These are phyloP conservation scores for Pseudopediastrum boryanum DNA, from an alignment of 139 green algal species.

Conservation along the genomic window DNA sequence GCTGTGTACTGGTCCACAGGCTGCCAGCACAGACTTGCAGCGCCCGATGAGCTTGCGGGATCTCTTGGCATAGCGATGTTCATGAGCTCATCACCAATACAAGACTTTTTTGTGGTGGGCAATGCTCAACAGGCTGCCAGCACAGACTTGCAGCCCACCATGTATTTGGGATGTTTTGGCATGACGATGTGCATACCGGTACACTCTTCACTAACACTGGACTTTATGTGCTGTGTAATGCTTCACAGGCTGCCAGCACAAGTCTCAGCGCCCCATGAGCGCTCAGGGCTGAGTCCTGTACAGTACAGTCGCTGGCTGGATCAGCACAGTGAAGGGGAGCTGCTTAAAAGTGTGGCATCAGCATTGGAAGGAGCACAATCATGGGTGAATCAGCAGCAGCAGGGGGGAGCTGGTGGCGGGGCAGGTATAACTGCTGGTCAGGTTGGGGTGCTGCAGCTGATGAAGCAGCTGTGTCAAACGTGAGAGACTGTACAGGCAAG, in stretches of 20 bases:
- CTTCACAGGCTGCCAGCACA: constrained; percentile 68
- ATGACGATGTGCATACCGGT: neutral
- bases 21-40: constrained; percentile 69
- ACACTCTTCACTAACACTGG: neutral
- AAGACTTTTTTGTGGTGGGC: no score
- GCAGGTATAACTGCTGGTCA: neutral
- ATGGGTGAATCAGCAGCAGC: constrained; percentile 33
- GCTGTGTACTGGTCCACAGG: constrained; percentile 59
- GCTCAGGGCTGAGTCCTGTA: constrained; percentile 62
- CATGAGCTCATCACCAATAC: no score
- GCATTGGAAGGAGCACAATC: constrained; percentile 28
- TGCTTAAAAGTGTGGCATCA: constrained; percentile 6
- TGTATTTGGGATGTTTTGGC: no score
- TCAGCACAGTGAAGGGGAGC: constrained; percentile 60
- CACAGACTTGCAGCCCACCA: no score
- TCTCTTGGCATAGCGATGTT: no score
- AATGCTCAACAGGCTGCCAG: no score
- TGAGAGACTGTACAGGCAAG: no score
- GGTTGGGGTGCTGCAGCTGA: neutral
- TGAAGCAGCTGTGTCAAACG: constrained; percentile 24
- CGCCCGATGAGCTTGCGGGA: constrained; percentile 80
- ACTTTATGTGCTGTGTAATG: constrained; percentile 16
- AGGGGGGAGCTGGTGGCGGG: no score
- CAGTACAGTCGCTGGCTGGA: constrained; percentile 97
- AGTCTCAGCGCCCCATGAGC: constrained; percentile 79